Percentiles rank a stretch among this genome's conserved stretches.
Evolutionary conservation across 1,284 basidiomycete species (phyloP).

Genomic region (Papiliotrema nemorosa): DNA sequence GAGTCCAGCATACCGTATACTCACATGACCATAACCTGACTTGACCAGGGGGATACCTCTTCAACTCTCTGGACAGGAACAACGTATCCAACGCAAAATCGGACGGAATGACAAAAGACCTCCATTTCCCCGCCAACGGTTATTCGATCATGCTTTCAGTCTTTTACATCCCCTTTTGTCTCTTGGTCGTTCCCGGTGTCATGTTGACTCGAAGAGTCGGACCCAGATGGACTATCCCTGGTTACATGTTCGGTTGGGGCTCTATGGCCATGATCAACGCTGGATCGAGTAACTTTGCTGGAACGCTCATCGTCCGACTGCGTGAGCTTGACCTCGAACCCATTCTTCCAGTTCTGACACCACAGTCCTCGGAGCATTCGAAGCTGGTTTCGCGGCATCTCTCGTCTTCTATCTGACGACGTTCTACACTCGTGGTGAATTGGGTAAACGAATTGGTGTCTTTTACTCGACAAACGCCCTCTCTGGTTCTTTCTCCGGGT

Average conservation of each 20-base stretch:
- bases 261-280: slow-evolving; percentile 24
- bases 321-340: slow-evolving; percentile 10
- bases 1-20: background rate
- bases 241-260: slow-evolving; percentile 27
- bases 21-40: background rate
- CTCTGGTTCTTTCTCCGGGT: slow-evolving; percentile 27
- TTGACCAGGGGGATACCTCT: slow-evolving; percentile 12
- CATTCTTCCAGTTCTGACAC: background rate
- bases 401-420: slow-evolving; percentile 53
- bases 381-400: slow-evolving; percentile 13
- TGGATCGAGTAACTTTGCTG: slow-evolving; percentile 18
- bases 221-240: slow-evolving; percentile 22
- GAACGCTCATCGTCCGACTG: slow-evolving; percentile 17
- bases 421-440: slow-evolving; percentile 55
- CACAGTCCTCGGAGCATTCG: slow-evolving; percentile 13
- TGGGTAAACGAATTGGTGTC: slow-evolving; percentile 54
- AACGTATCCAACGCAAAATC: slow-evolving; percentile 37
- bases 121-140: slow-evolving; percentile 26
- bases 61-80: slow-evolving; percentile 30
- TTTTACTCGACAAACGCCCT: slow-evolving; percentile 56
- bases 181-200: slow-evolving; percentile 19
- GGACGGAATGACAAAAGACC: slow-evolving; percentile 26
- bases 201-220: slow-evolving; percentile 26
- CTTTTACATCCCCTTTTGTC: slow-evolving; percentile 22
- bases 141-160: slow-evolving; percentile 21